These are phyloP conservation scores for Pestalotiopsis sp. DNA, from an alignment of 2,329 filamentous ascomycete genomes.

Conservation along the genomic window DNA sequence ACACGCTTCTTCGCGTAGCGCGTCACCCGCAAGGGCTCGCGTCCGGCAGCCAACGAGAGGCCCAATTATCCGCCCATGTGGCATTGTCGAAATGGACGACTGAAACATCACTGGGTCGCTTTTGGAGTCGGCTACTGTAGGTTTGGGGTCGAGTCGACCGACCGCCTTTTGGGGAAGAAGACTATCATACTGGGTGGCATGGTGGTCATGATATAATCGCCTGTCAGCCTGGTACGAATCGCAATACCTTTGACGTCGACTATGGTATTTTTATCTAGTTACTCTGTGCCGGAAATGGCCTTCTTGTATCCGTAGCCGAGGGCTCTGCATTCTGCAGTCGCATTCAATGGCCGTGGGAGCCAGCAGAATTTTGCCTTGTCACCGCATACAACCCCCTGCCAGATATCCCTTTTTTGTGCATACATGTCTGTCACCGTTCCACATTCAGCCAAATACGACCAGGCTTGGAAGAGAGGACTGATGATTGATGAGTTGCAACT, in stretches of 20 bases:
- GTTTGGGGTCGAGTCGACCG: background rate
- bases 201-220: background rate
- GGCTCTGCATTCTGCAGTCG: background rate
- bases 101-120: background rate
- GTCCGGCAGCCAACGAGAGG: background rate
- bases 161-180: background rate
- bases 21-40: background rate
- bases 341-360: background rate
- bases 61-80: constrained; percentile 1
- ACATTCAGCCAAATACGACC: background rate
- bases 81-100: constrained; percentile 4
- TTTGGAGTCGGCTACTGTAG: background rate
- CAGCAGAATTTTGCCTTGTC: background rate
- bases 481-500: background rate
- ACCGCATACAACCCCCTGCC: background rate
- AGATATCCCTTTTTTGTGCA: background rate
- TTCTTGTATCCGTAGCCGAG: background rate
- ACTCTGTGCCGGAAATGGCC: too few species aligned
- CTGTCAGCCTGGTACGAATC: too few species aligned
- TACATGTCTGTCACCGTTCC: background rate
- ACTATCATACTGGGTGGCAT: background rate
- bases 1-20: background rate
- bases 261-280: too few species aligned
- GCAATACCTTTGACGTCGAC: too few species aligned
- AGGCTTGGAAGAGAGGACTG: background rate